Base-by-base conservation (phyloP, 1,284 basidiomycete species). In the Wolfiporia cocos region DNA sequence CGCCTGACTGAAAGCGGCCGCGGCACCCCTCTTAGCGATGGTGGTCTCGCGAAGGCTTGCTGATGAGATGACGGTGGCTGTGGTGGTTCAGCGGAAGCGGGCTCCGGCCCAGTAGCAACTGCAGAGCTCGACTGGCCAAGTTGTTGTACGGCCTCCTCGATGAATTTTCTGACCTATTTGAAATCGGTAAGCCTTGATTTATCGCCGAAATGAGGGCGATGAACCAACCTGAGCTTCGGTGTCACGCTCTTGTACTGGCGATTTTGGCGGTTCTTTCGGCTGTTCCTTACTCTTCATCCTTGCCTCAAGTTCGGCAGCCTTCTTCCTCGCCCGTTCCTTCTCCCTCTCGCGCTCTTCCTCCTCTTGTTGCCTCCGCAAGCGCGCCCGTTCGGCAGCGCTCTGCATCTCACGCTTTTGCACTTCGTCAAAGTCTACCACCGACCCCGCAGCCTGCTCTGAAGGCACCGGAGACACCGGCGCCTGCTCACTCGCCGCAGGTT, bases 351-450 rank as follows among this genome's bases (percentile, higher is more conserved):
- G 73, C 52, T 92, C 87, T 48, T 81, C 81, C 59, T 97, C 93
- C 55, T 95, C 93, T 36, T 86, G 78, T 56, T 91, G 78, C 36
- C 92, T 68, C 44, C 87, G 69, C 45, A 79, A 68, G 54, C 81
- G 83, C 1, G 93, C 93, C 39, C 92, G 78, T 53, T 91, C 92
- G 3, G 92, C 93, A 3, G 91, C 91, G 42, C 69, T 78, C 49
- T 92, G 90, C 92, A 97, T 95, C 37, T 90, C 76, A 32, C 82
- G 81, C 52, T 88, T 88, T 51, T 87, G 80, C 7, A 74, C 71
- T 48, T 82, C 82, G 41, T 91, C 83, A 32, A 86, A 58, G 52
- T 86, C 85, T n/a, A 73, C 60, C 4, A 62, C 49, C 9, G 71
- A 66, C 17, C n/a, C n/a, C n/a, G n/a, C n/a, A n/a, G n/a, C n/a